phyloP scores from a whole-genome alignment of 805 yeast species.

The Candida dendrica region DNA sequence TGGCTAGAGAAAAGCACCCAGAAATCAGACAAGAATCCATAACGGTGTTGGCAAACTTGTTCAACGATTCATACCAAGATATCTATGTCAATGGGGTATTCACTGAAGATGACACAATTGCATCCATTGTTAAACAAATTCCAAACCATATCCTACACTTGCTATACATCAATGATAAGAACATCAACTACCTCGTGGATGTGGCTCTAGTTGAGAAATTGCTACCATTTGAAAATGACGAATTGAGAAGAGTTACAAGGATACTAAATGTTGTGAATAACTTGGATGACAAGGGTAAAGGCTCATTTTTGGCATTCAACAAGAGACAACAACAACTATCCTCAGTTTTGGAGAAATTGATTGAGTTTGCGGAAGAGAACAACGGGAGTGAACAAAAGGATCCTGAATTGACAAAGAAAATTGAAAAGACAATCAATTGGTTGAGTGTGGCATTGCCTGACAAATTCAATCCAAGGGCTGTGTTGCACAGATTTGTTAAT shows the following conservation, averaged over 20 bases:
- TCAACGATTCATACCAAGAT: slow-evolving; percentile 36
- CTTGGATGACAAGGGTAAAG: slow-evolving; percentile 50
- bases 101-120: slow-evolving; percentile 16
- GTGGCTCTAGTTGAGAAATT: slow-evolving; percentile 49
- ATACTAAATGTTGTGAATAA: slow-evolving; percentile 39
- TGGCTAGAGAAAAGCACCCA: slow-evolving; percentile 64
- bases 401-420: slow-evolving; percentile 24
- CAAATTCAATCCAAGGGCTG: slow-evolving; percentile 36
- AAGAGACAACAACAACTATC: slow-evolving; percentile 61
- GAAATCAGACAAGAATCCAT: slow-evolving; percentile 60
- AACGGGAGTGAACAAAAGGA: slow-evolving; percentile 23
- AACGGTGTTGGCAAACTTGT: slow-evolving; percentile 45
- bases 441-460: slow-evolving; percentile 51
- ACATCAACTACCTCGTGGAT: slow-evolving; percentile 63
- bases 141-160: slow-evolving; percentile 63
- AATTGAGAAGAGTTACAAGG: slow-evolving; percentile 43
- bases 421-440: slow-evolving; percentile 57
- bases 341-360: slow-evolving; percentile 39
- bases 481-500: slow-evolving; percentile 44
- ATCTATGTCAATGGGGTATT: slow-evolving; percentile 10
- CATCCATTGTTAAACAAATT: slow-evolving; percentile 31
- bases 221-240: slow-evolving; percentile 45
- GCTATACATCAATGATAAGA: slow-evolving; percentile 65
- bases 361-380: slow-evolving; percentile 42
- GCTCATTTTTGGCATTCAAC: slow-evolving; percentile 62